Conservation (phyloP, 2,329 filamentous ascomycete genomes). For the Chaetomiaceae sp. region DNA sequence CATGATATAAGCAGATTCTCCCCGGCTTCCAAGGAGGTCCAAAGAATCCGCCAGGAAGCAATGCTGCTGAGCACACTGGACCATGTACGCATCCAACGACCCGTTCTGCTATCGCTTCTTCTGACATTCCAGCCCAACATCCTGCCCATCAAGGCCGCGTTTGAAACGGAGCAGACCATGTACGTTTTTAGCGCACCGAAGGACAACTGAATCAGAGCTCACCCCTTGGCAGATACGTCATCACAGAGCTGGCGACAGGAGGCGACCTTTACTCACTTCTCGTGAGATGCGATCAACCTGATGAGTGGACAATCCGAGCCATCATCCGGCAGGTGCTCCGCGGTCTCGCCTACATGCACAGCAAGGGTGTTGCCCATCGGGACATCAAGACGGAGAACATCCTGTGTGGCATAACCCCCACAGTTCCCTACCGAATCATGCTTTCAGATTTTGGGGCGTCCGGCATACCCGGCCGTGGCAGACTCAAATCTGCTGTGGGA, state of each 20-base stretch:
- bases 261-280: constrained; percentile 51
- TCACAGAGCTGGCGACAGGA: constrained; percentile 53
- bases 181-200: constrained; percentile 28
- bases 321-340: constrained; percentile 46
- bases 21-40: constrained; percentile 29
- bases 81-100: constrained; percentile 40
- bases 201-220: neutral
- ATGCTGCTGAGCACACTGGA: constrained; percentile 49
- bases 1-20: constrained; percentile 37
- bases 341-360: constrained; percentile 45
- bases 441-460: constrained; percentile 51
- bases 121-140: constrained; percentile 47
- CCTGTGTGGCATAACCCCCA: constrained; percentile 44
- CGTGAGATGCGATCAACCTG: constrained; percentile 33
- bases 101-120: neutral
- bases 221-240: constrained; percentile 42
- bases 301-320: constrained; percentile 41
- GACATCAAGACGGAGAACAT: constrained; percentile 54
- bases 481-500: constrained; percentile 43
- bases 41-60: constrained; percentile 45
- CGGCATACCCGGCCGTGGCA: constrained; percentile 38
- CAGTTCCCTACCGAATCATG: constrained; percentile 42
- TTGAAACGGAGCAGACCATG: constrained; percentile 44
- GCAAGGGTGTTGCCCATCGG: constrained; percentile 47
- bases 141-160: constrained; percentile 47